These are phyloP conservation scores for Epichloe typhina DNA, from an alignment of 2,329 filamentous ascomycete genomes.

Conservation along the genomic window DNA sequence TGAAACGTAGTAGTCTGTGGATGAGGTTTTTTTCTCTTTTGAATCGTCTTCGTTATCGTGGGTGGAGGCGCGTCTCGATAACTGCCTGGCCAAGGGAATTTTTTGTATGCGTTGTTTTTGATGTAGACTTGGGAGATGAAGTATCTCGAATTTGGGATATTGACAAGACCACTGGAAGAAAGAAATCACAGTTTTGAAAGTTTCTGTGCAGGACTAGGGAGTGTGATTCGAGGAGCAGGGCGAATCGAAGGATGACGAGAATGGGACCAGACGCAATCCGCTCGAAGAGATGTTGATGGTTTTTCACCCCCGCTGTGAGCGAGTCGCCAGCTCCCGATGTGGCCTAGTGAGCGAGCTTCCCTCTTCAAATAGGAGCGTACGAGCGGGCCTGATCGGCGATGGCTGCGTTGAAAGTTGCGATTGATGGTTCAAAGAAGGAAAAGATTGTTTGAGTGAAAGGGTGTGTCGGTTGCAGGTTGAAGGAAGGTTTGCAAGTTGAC, in stretches of 20 bases:
- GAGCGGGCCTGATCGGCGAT: background rate
- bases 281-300: background rate
- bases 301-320: background rate
- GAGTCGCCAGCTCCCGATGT: background rate
- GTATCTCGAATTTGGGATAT: background rate
- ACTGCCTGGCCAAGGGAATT: slow-evolving; percentile 2
- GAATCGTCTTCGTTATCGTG: slow-evolving; percentile 4
- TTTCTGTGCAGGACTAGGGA: background rate
- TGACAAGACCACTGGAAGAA: background rate
- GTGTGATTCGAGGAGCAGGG: background rate
- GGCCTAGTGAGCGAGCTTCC: background rate
- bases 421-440: background rate
- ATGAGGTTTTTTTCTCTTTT: background rate
- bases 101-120: background rate
- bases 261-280: background rate
- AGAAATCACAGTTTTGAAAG: background rate
- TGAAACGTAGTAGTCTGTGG: background rate
- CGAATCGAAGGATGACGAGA: background rate
- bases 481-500: slow-evolving; percentile 9
- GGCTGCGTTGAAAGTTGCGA: background rate
- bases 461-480: background rate
- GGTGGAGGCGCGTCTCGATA: slow-evolving; percentile 6
- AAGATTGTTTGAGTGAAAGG: background rate
- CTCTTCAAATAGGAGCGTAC: background rate
- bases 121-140: background rate